Conservation (phyloP, 805 yeast genomes). For the Blastobotrys parvus region DNA sequence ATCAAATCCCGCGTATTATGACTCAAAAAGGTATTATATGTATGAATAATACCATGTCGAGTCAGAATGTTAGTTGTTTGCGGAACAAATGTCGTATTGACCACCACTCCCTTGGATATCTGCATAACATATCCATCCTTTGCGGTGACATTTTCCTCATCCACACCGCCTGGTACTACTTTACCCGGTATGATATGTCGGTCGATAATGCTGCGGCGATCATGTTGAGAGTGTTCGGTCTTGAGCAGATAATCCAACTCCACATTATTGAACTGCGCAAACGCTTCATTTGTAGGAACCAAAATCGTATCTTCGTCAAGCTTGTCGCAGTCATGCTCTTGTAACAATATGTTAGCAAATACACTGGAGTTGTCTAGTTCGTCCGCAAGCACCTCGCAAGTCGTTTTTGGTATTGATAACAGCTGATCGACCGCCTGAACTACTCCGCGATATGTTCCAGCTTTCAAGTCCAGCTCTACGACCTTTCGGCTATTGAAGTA, state of each 20-base stretch:
- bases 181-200: constrained; percentile 22
- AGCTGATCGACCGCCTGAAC: constrained; percentile 53
- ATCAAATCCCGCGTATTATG: constrained; percentile 21
- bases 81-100: constrained; percentile 30
- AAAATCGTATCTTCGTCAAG: constrained; percentile 17
- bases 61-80: constrained; percentile 35
- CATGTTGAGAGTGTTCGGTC: constrained; percentile 8
- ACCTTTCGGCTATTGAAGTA: constrained; percentile 32
- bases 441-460: constrained; percentile 54
- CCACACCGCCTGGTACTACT: background rate
- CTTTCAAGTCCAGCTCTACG: constrained; percentile 48
- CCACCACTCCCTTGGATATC: background rate
- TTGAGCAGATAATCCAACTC: constrained; percentile 38
- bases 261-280: constrained; percentile 30
- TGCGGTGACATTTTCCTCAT: constrained; percentile 26
- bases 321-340: constrained; percentile 18
- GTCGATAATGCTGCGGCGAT: constrained; percentile 25
- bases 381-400: constrained; percentile 7
- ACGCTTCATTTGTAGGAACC: constrained; percentile 37
- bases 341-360: constrained; percentile 5
- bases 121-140: constrained; percentile 24
- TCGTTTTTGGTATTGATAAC: constrained; percentile 26
- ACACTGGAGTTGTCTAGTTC: constrained; percentile 2
- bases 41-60: constrained; percentile 42
- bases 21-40: constrained; percentile 32